Evolutionary conservation across 1,284 basidiomycete species (phyloP).

Genomic region (Hymenochaete sp.): DNA sequence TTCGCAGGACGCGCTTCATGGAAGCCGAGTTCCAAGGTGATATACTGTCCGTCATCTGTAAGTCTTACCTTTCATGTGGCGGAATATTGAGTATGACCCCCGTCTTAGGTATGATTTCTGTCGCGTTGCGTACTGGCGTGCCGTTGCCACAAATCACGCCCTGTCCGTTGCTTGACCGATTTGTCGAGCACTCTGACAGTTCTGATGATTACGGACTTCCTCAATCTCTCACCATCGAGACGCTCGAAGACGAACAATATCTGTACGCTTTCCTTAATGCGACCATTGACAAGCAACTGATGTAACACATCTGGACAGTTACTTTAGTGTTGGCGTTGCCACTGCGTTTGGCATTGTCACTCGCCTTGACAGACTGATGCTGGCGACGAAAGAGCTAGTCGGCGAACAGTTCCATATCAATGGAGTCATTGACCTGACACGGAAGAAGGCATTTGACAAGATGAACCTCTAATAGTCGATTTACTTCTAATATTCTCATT

Average conservation of each 20-base stretch:
- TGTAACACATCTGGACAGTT: too few species aligned
- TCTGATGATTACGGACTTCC: constrained; percentile 13
- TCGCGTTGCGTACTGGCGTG: constrained; percentile 61
- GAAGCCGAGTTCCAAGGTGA: constrained; percentile 82
- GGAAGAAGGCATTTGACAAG: neutral
- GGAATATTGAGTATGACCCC: too few species aligned
- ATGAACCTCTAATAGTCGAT: neutral
- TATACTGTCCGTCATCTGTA: constrained; percentile 70
- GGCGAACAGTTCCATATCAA: constrained; percentile 78
- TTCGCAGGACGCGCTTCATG: constrained; percentile 67
- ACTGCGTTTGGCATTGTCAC: constrained; percentile 60
- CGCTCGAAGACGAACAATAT: constrained; percentile 22
- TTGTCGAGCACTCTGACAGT: constrained; percentile 24
- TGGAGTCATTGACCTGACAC: constrained; percentile 27
- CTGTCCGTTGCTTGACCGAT: constrained; percentile 69
- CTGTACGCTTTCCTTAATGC: constrained; percentile 14
- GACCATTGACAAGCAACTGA: neutral
- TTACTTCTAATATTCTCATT: too few species aligned
- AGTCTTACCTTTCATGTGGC: too few species aligned
- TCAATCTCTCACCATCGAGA: constrained; percentile 19
- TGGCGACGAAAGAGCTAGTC: constrained; percentile 71
- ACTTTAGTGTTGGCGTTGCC: constrained; percentile 68
- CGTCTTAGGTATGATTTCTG: constrained; percentile 56
- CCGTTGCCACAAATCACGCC: constrained; percentile 84
- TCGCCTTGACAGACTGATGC: constrained; percentile 62